Conservation (phyloP, 768 basidiomycete species). For the Asterophora lycoperdoides region DNA sequence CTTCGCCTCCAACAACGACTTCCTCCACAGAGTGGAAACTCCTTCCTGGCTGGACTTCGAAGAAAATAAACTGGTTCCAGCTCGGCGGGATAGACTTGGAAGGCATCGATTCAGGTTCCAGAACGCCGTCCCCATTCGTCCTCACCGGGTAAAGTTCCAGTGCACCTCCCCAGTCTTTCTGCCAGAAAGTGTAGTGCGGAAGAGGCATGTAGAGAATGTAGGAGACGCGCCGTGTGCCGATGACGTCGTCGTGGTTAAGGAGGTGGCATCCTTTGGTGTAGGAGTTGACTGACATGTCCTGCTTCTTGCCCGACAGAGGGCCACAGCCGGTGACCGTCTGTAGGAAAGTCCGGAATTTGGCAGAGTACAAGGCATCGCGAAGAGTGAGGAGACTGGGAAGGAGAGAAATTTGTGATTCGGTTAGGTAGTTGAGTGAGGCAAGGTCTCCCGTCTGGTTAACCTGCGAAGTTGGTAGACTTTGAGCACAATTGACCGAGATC, state of each 20-base stretch:
- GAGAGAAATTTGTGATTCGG: slow-evolving; percentile 68
- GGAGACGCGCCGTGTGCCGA: slow-evolving; percentile 87
- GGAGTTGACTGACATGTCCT: slow-evolving; percentile 92
- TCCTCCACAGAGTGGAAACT: slow-evolving; percentile 98
- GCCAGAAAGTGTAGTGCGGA: slow-evolving; percentile 71
- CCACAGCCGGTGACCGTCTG: slow-evolving; percentile 89
- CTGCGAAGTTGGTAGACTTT: slow-evolving; percentile 37
- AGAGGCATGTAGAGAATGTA: slow-evolving; percentile 97
- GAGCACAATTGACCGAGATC: slow-evolving; percentile 5
- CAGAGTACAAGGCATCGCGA: slow-evolving; percentile 88
- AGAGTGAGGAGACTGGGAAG: slow-evolving; percentile 78
- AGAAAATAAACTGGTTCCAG: slow-evolving; percentile 89
- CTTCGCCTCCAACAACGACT: slow-evolving; percentile 77
- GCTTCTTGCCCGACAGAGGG: slow-evolving; percentile 84
- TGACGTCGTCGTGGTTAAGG: slow-evolving; percentile 98
- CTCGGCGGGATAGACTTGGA: slow-evolving; percentile 67
- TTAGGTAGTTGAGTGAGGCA: slow-evolving; percentile 86
- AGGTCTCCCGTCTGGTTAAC: slow-evolving; percentile 97
- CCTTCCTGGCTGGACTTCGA: slow-evolving; percentile 89
- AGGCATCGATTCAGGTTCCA: slow-evolving; percentile 66
- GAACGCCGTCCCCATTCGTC: slow-evolving; percentile 52
- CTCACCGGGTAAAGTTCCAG: slow-evolving; percentile 87
- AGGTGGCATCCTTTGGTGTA: slow-evolving; percentile 92
- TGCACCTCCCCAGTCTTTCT: slow-evolving; percentile 87
- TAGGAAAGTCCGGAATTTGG: slow-evolving; percentile 76